Percentiles rank a stretch among this genome's conserved stretches.
These are phyloP conservation scores for Suillus plorans DNA, from an alignment of 768 basidiomycete species.

Conservation along the genomic window DNA sequence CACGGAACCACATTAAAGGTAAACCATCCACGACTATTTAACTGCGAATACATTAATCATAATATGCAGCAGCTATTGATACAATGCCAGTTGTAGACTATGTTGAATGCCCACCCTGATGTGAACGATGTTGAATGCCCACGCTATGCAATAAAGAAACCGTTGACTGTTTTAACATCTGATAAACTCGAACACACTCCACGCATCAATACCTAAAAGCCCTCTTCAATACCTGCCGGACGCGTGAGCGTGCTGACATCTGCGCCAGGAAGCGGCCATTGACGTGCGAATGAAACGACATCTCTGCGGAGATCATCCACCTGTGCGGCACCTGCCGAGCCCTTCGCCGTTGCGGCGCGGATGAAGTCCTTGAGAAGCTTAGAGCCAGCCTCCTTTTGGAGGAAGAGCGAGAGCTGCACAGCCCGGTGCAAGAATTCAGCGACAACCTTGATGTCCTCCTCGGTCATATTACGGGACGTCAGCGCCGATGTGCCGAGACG, in stretches of 20 bases:
- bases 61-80: constrained; percentile 18
- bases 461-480: constrained; percentile 91
- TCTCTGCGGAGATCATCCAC: constrained; percentile 78
- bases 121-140: constrained; percentile 19
- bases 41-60: constrained; percentile 5
- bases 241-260: constrained; percentile 46
- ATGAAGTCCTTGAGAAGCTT: constrained; percentile 98
- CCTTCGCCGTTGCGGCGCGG: constrained; percentile 72
- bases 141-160: constrained; percentile 29
- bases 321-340: constrained; percentile 66
- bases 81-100: constrained; percentile 27
- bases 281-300: constrained; percentile 76
- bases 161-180: constrained; percentile 53
- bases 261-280: constrained; percentile 94
- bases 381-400: constrained; percentile 93
- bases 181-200: not conserved
- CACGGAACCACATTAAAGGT: not conserved
- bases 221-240: constrained; percentile 66
- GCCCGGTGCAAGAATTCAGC: constrained; percentile 92
- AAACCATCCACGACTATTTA: not conserved
- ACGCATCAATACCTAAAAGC: constrained; percentile 29
- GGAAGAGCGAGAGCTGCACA: constrained; percentile 82
- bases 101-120: constrained; percentile 35
- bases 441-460: constrained; percentile 83
- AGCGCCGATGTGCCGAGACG: constrained; percentile 93